A percentile compares a stretch with the other conserved stretches of the same genome.
Conservation (phyloP, 2,329 filamentous ascomycete genomes). For the Penicillium sumatraense region DNA sequence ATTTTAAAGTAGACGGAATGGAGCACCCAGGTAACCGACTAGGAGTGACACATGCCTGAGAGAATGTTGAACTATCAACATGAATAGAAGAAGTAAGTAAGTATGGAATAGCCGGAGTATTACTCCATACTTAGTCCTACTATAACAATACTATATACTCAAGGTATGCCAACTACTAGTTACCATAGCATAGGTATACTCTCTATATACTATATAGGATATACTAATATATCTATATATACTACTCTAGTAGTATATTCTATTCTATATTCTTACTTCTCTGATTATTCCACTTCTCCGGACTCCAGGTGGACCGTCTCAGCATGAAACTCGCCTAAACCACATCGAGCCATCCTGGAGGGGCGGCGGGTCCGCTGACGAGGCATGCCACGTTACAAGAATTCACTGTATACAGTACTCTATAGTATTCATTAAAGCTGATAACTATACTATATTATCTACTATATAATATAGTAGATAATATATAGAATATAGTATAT, state of each 20-base stretch:
- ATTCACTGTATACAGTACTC: neutral
- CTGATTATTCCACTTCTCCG: neutral
- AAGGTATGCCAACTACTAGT: neutral
- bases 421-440: too few species aligned
- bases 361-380: conserved; percentile 27
- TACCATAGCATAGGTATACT: too few species aligned
- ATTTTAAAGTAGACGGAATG: too few species aligned
- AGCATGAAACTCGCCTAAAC: conserved; percentile 28
- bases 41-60: too few species aligned
- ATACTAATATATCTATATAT: neutral
- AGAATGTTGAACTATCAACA: too few species aligned
- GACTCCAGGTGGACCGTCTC: conserved; percentile 15
- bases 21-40: too few species aligned
- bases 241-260: neutral
- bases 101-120: too few species aligned
- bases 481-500: neutral
- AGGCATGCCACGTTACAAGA: conserved; percentile 4
- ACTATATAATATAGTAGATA: neutral
- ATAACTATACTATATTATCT: neutral
- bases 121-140: too few species aligned
- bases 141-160: neutral
- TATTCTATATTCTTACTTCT: neutral
- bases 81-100: too few species aligned
- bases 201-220: too few species aligned
- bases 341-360: conserved; percentile 6